Evolutionary conservation across 139 green algal species (phyloP).

Genomic region (Tetratostichococcus sp.): DNA sequence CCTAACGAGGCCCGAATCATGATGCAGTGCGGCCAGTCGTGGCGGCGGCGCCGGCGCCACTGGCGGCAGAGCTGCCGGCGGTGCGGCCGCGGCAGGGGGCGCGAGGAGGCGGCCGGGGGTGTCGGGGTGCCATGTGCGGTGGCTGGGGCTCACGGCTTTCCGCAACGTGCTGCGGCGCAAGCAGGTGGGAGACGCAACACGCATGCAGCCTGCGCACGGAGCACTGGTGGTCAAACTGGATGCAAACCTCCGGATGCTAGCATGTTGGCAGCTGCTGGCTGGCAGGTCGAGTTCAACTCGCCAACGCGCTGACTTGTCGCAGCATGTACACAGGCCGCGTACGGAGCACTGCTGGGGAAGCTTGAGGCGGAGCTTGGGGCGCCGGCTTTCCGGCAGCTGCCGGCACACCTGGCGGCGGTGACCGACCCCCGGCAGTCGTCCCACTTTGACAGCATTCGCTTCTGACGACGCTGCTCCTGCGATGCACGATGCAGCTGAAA

Average conservation of each 20-base stretch:
- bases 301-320: not conserved
- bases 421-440: conserved; percentile 30
- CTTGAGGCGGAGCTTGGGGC: conserved; percentile 32
- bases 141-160: conserved; percentile 69
- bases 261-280: no score
- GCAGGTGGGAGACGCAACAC: conserved; percentile 22
- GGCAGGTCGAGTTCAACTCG: no score
- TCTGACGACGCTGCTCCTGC: no score
- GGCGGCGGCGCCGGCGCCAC: not conserved
- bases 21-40: no score
- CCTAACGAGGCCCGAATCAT: no score
- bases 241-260: no score
- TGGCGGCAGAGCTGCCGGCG: not conserved
- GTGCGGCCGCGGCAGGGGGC: not conserved
- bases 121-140: conserved; percentile 31
- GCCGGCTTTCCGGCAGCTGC: conserved; percentile 19
- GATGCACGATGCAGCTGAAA: no score
- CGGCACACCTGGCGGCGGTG: conserved; percentile 36
- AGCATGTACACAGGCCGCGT: conserved; percentile 6
- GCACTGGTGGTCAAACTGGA: no score
- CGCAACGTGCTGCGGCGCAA: conserved; percentile 49
- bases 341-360: conserved; percentile 22
- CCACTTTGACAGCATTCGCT: conserved; percentile 52
- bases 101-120: conserved; percentile 6
- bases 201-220: no score